Evolutionary conservation across 768 basidiomycete genomes (phyloP), one percentile per base, ranked within the genome.

Genomic region (Hydnomerulius pinastri): DNA sequence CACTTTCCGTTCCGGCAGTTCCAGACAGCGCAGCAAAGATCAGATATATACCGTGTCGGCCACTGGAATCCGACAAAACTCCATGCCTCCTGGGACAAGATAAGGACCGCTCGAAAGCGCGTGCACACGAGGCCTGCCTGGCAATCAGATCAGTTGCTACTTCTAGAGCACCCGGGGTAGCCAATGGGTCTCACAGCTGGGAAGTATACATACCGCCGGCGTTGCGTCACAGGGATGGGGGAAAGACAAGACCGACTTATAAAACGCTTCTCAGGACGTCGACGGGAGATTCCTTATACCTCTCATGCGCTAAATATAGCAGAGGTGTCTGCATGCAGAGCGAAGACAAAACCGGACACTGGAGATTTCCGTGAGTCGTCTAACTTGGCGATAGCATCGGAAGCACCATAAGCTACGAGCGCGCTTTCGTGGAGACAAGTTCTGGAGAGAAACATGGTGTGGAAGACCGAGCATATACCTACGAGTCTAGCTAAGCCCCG

Each of bases 171-270:
- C 15, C 30, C 7, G 30, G 6, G 6, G 5, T 17, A 20, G 11
- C n/a, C 8, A 25, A 38, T 29, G 13, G 18, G 7, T 23, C 20
- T 36, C 48, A 40, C 21, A n/a, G 36, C 20, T 10, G 18, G 21
- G 30, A 28, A 28, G 21, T 18, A 20, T 10, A 33, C 28, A n/a
- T 51, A 20, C 36, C 21, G 28, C 50, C 44, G 25, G 45, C n/a
- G 18, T 48, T 40, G 36, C 46, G 37, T 50, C 50, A 48, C 29
- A 51, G 46, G 49, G 32, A 12, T 13, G 32, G 32, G 7, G 11
- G 7, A 39, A 27, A 24, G 36, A 37, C 37, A 47, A 10, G 5
- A 13, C 46, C 29, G 25, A 35, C 18, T 21, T 13, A 33, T 27
- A 4, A 29, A 27, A n/a, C n/a, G n/a, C n/a, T 37, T 28, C 33